Evolutionary conservation across 2,329 filamentous ascomycete species (phyloP), one percentile per base, ranked within the genome.

Genomic region (Lecanicillium sp.): DNA sequence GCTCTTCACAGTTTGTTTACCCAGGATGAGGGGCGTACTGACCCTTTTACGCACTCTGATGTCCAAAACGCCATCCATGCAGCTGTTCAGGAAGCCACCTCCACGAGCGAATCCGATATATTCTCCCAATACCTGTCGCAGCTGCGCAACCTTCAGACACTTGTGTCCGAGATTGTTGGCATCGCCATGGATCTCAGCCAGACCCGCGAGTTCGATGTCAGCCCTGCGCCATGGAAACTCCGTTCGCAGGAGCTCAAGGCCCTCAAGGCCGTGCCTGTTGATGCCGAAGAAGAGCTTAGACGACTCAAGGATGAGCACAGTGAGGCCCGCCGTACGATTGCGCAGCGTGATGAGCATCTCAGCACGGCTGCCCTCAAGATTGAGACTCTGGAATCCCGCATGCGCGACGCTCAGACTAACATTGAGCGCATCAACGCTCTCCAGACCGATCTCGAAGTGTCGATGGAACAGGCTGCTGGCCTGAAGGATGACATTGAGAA

Each of bases 311-410:
- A 90, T 45, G 85, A 91, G 55, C 79, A 93, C 55, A 81, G 84
- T 55, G 87, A 91, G 59, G 83, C 86, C 17, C 84, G 87, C 3
- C 82, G 84, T 47, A 75, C 79, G 3, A 76, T 89, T 49, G 81
- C 84, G 1, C 77, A 84, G 54, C 83, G 84, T 53, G 88, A 95
- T 55, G 87, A 90, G 62, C 83, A 84, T 29, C 79, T 95, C 44
- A 90, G 94, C 64, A 91, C 94, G 50, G 78, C 87, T 20, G 79
- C 84, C n/a, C 85, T 96, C 56, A 90, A 93, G 65, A 95, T 96
- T 56, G 91, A 96, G 66, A 87, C 93, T 33, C 81, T 97, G 30
- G 87, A 95, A 64, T 87, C 87, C 7, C 78, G 88, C 49, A 90
- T 93, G 83, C 82, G 84, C 50, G 90, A 94, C 60, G 87, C 87